Evolutionary conservation across 73 alveolate species (phyloP).

Genomic region (Tetrahymena elliotti): DNA sequence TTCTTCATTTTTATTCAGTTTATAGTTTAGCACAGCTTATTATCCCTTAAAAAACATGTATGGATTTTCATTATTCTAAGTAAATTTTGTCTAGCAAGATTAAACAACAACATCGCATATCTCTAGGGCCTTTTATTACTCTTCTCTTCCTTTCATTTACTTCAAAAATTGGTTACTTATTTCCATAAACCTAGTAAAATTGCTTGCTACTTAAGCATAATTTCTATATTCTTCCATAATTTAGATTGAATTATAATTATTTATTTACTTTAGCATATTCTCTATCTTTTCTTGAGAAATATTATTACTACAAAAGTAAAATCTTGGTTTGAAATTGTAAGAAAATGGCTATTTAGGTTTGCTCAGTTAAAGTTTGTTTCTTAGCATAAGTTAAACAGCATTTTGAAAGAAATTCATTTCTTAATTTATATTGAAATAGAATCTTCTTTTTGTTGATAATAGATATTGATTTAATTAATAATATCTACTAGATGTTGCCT

Average conservation of each 20-base stretch:
- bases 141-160: not conserved
- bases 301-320: not conserved
- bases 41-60: not conserved
- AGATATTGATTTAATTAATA: no score
- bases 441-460: not conserved
- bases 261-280: not conserved
- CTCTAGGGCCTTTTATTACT: not conserved
- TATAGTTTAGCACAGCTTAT: not conserved
- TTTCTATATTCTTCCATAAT: not conserved
- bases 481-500: not conserved
- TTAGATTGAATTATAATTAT: not conserved
- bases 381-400: no score
- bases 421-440: not conserved
- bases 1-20: not conserved
- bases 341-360: not conserved
- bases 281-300: not conserved
- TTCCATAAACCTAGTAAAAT: not conserved
- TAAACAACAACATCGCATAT: not conserved
- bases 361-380: not conserved
- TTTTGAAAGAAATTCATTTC: not conserved
- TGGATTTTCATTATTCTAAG: not conserved
- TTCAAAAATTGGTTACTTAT: not conserved
- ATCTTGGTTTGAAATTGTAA: not conserved
- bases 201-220: not conserved
- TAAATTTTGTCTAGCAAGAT: not conserved